Percentiles rank a stretch among this genome's conserved stretches.
Evolutionary conservation across 2,329 filamentous ascomycete species (phyloP).

Genomic region (Pyrenophora tritici-repentis): DNA sequence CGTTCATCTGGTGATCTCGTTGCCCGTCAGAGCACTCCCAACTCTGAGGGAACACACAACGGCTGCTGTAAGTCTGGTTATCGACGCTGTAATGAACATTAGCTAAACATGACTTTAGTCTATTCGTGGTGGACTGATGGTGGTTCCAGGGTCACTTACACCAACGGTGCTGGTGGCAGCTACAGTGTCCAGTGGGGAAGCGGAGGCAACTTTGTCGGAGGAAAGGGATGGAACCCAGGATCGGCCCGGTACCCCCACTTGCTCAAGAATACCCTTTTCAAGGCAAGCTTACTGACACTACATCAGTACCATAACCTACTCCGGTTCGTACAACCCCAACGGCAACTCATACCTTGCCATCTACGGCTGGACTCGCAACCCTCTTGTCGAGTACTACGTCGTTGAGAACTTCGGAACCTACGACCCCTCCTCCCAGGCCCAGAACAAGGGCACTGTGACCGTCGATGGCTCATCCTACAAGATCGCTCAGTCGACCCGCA

Average conservation of each 20-base stretch:
- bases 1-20: conserved; percentile 38
- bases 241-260: conserved; percentile 51
- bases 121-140: conserved; percentile 66
- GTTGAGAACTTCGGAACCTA: conserved; percentile 60
- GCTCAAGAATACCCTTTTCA: conserved; percentile 5
- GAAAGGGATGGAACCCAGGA: conserved; percentile 64
- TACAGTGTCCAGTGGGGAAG: conserved; percentile 58
- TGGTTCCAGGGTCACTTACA: conserved; percentile 58
- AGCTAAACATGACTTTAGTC: conserved; percentile 14
- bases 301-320: conserved; percentile 42
- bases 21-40: conserved; percentile 50
- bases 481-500: conserved; percentile 36
- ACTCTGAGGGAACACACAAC: conserved; percentile 58
- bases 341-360: conserved; percentile 57
- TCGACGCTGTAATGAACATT: not conserved
- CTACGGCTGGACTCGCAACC: conserved; percentile 62
- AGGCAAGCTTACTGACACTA: not conserved
- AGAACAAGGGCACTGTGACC: conserved; percentile 40
- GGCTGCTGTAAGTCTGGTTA: conserved; percentile 54
- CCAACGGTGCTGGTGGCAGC: conserved; percentile 57
- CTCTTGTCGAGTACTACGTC: conserved; percentile 59
- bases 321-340: conserved; percentile 40
- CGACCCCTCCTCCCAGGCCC: conserved; percentile 53
- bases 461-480: conserved; percentile 40
- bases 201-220: conserved; percentile 61